Evolutionary conservation across 495 filamentous ascomycete genomes (phyloP).

Genomic region (Sordaria brevicollis): DNA sequence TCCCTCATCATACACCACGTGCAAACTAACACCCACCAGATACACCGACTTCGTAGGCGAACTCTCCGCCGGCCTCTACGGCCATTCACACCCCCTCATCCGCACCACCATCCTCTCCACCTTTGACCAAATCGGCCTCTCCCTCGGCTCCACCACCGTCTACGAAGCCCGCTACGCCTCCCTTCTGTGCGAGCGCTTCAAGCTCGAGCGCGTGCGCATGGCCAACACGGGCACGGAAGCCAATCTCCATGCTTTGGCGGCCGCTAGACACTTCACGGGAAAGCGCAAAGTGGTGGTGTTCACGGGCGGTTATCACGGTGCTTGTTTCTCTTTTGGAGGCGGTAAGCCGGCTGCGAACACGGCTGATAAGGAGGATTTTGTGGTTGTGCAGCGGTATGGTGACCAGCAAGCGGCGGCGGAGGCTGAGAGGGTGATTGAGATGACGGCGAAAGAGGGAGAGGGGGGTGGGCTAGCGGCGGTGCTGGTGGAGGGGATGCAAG

Average conservation of each 20-base stretch:
- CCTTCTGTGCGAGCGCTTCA: slow-evolving; percentile 32
- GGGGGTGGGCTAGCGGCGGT: slow-evolving; percentile 37
- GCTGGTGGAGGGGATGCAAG: slow-evolving; percentile 51
- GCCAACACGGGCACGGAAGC: slow-evolving; percentile 46
- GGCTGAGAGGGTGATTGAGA: slow-evolving; percentile 12
- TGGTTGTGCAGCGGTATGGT: slow-evolving; percentile 39
- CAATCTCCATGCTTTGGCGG: slow-evolving; percentile 37
- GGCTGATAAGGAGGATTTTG: slow-evolving; percentile 34
- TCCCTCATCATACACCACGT: background rate
- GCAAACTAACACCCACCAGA: background rate
- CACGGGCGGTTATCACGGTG: slow-evolving; percentile 47
- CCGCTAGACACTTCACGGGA: slow-evolving; percentile 30
- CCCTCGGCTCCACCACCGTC: slow-evolving; percentile 28
- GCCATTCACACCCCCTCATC: slow-evolving; percentile 40
- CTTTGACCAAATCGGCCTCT: slow-evolving; percentile 27
- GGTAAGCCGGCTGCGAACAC: slow-evolving; percentile 16
- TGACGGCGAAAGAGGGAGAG: background rate
- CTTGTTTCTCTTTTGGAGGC: slow-evolving; percentile 27
- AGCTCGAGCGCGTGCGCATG: slow-evolving; percentile 36
- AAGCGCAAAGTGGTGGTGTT: slow-evolving; percentile 38
- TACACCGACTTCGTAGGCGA: slow-evolving; percentile 44
- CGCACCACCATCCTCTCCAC: slow-evolving; percentile 25
- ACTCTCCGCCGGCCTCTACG: slow-evolving; percentile 43
- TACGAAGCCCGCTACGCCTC: slow-evolving; percentile 31
- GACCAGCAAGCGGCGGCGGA: slow-evolving; percentile 28